Percentiles rank a stretch among this genome's conserved stretches.
Conservation (phyloP, 805 yeast species). For the Candida peoriensis region DNA sequence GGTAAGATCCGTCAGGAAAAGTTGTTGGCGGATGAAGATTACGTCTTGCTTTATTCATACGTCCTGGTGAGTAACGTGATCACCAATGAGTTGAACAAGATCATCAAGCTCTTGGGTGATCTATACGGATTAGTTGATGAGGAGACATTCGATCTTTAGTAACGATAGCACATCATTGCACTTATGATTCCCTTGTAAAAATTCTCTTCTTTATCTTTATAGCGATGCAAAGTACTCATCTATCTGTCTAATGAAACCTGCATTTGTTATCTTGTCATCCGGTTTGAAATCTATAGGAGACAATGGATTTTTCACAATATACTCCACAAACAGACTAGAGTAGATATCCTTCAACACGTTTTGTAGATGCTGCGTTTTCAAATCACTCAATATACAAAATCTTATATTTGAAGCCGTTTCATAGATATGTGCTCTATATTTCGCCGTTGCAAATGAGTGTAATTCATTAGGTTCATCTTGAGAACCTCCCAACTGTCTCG, state of each 20-base stretch:
- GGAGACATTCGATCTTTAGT: conserved; percentile 24
- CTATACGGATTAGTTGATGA: conserved; percentile 59
- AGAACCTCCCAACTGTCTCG: conserved; percentile 45
- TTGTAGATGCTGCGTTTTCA: conserved; percentile 49
- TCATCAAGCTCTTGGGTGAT: conserved; percentile 49
- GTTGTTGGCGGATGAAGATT: conserved; percentile 58
- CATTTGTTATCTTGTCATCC: conserved; percentile 49
- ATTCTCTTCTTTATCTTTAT: conserved; percentile 22
- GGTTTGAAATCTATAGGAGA: conserved; percentile 55
- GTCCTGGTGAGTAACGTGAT: conserved; percentile 66
- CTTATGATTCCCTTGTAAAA: neutral
- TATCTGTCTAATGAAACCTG: conserved; percentile 44
- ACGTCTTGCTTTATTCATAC: conserved; percentile 71
- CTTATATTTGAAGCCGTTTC: conserved; percentile 79
- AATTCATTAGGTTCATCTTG: conserved; percentile 32
- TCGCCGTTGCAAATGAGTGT: conserved; percentile 61
- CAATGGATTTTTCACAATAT: conserved; percentile 57
- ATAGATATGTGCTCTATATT: conserved; percentile 71
- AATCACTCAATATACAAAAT: conserved; percentile 71
- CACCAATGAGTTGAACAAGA: conserved; percentile 55
- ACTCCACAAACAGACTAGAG: conserved; percentile 50
- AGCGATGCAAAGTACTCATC: neutral
- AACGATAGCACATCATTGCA: conserved; percentile 29
- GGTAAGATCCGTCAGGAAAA: conserved; percentile 46
- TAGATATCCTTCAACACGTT: conserved; percentile 54